Conservation (phyloP, 2,329 filamentous ascomycete genomes). For the Capronia epimyces region DNA sequence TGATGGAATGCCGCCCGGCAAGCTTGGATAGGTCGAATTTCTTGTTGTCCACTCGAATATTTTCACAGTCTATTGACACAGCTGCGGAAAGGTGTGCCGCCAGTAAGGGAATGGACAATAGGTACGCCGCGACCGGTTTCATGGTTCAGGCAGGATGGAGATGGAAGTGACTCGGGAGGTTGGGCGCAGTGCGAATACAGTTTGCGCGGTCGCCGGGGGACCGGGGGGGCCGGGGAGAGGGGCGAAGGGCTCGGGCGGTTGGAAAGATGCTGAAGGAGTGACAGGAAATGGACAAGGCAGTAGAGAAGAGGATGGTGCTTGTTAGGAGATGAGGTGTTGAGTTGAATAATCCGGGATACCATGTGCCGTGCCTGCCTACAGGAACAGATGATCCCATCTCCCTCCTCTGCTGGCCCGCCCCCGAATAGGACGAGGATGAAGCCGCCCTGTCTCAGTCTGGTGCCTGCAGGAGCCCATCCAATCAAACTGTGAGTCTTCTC, state of each 20-base stretch:
- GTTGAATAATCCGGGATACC: no score
- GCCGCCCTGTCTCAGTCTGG: no score
- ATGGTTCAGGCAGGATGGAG: slow-evolving; percentile 8
- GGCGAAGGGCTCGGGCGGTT: background rate
- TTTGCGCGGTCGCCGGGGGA: no score
- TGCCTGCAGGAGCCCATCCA: no score
- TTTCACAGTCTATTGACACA: slow-evolving; percentile 35
- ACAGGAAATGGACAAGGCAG: background rate
- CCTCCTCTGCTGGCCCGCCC: no score
- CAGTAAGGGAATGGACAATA: slow-evolving; percentile 14
- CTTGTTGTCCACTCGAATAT: slow-evolving; percentile 35
- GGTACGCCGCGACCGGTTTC: slow-evolving; percentile 10
- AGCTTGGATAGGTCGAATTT: slow-evolving; percentile 39
- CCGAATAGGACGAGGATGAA: no score
- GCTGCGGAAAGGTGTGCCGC: slow-evolving; percentile 14
- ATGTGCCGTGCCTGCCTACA: no score
- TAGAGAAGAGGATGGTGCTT: no score
- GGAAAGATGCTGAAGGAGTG: slow-evolving; percentile 1
- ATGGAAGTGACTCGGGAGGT: background rate
- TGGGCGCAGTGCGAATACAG: background rate
- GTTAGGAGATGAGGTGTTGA: no score
- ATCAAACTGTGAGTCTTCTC: no score
- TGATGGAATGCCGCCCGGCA: slow-evolving; percentile 35
- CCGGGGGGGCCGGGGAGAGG: background rate
- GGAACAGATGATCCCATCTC: no score